Evolutionary conservation across 1,284 basidiomycete species (phyloP).

Genomic region (Heterobasidion annosum): DNA sequence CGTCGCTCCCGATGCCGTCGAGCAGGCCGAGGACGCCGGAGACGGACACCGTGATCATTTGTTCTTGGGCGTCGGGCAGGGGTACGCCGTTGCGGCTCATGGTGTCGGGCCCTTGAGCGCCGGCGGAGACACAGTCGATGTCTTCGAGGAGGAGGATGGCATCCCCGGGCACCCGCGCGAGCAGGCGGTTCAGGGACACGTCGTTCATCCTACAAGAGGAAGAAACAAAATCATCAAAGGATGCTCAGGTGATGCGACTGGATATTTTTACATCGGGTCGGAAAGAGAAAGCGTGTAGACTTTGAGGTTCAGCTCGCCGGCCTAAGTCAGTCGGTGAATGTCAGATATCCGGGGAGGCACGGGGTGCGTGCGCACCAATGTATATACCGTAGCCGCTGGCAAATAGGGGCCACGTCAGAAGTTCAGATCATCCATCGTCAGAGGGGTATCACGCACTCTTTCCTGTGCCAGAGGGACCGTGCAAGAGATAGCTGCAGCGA

Average conservation of each 20-base stretch:
- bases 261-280: neutral
- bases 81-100: neutral
- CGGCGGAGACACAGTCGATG: neutral
- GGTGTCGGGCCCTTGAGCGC: neutral
- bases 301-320: neutral
- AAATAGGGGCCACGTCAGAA: neutral
- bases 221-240: neutral
- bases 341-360: too few relatives aligned
- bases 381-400: neutral
- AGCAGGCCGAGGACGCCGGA: constrained; percentile 1
- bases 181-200: neutral
- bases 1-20: constrained; percentile 1
- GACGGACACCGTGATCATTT: neutral
- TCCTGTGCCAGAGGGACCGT: neutral
- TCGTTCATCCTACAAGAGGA: neutral
- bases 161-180: neutral
- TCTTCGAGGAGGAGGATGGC: constrained; percentile 2
- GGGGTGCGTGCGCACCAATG: neutral
- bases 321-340: neutral
- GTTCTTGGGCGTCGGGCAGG: neutral
- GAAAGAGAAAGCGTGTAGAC: constrained; percentile 1
- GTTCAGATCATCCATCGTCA: neutral
- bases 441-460: neutral
- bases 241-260: neutral
- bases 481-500: neutral